These are phyloP conservation scores for Dorcoceras hygrometricum DNA, from an alignment of 257 asterid genomes.

Conservation along the genomic window DNA sequence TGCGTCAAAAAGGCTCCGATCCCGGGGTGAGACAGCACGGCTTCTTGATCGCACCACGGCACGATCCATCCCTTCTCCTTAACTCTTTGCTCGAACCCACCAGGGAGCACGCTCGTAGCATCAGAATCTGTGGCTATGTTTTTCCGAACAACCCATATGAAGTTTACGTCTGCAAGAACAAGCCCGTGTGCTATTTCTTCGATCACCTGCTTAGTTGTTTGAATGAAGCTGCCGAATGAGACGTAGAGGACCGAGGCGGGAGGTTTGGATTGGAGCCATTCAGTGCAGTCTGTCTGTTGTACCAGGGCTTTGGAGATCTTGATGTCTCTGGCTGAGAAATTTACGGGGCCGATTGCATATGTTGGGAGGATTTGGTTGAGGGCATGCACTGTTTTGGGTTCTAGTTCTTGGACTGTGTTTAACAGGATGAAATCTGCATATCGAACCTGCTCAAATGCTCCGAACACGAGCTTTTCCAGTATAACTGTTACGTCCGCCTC, in stretches of 20 bases:
- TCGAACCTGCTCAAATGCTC: conserved; percentile 38
- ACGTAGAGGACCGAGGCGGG: conserved; percentile 34
- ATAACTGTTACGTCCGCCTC: conserved; percentile 27
- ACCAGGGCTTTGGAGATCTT: conserved; percentile 23
- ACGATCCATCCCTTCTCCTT: conserved; percentile 35
- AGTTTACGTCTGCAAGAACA: conserved; percentile 32
- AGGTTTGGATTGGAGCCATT: conserved; percentile 36
- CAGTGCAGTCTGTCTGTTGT: conserved; percentile 30
- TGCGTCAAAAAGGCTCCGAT: conserved; percentile 28
- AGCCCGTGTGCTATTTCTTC: conserved; percentile 41
- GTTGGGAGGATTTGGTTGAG: conserved; percentile 26
- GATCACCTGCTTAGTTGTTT: conserved; percentile 8
- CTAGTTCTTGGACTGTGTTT: conserved; percentile 43
- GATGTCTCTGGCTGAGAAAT: neutral
- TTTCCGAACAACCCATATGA: conserved; percentile 46
- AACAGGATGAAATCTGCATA: conserved; percentile 40
- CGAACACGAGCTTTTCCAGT: conserved; percentile 32
- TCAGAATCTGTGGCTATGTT: conserved; percentile 32
- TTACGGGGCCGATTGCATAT: conserved; percentile 27
- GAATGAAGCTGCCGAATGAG: conserved; percentile 42
- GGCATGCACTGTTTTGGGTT: conserved; percentile 28
- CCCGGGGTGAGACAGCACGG: conserved; percentile 19
- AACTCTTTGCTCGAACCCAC: conserved; percentile 24
- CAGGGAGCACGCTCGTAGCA: conserved; percentile 27
- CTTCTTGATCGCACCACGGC: conserved; percentile 28